A percentile compares a stretch with the other conserved stretches of the same genome.
These are phyloP conservation scores for Cicer judaicum DNA, from an alignment of 306 rosid species.

Conservation along the genomic window DNA sequence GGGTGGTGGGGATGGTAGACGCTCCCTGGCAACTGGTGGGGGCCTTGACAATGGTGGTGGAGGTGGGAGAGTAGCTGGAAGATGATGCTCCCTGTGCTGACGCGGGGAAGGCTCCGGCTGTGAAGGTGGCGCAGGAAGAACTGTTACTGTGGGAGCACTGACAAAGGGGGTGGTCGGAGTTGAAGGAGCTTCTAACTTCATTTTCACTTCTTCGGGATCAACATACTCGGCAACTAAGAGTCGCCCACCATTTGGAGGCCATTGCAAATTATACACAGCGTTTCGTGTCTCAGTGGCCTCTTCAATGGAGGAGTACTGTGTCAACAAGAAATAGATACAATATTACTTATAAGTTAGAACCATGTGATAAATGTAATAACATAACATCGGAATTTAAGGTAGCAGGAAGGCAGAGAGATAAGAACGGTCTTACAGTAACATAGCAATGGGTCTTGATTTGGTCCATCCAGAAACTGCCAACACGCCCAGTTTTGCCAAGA, in stretches of 20 bases:
- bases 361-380: not conserved
- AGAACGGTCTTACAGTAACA: constrained; percentile 73
- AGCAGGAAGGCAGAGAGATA: constrained; percentile 25
- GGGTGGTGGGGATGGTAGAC: constrained; percentile 89
- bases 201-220: constrained; percentile 86
- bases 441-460: constrained; percentile 99
- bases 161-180: constrained; percentile 59
- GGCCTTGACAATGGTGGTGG: constrained; percentile 59
- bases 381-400: not conserved
- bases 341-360: constrained; percentile 25
- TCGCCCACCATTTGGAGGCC: constrained; percentile 99
- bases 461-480: constrained; percentile 95
- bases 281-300: constrained; percentile 87
- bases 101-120: constrained; percentile 57
- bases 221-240: constrained; percentile 82
- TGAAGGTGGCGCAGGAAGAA: constrained; percentile 53
- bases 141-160: constrained; percentile 51
- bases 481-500: constrained; percentile 82
- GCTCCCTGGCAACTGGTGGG: constrained; percentile 68
- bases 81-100: constrained; percentile 50
- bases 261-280: constrained; percentile 89
- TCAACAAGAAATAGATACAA: constrained; percentile 28
- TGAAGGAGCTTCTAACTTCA: constrained; percentile 67
- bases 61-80: constrained; percentile 53
- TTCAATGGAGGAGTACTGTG: constrained; percentile 82